phyloP scores from a whole-genome alignment of 768 basidiomycete genomes.

The Serendipita sp. region DNA sequence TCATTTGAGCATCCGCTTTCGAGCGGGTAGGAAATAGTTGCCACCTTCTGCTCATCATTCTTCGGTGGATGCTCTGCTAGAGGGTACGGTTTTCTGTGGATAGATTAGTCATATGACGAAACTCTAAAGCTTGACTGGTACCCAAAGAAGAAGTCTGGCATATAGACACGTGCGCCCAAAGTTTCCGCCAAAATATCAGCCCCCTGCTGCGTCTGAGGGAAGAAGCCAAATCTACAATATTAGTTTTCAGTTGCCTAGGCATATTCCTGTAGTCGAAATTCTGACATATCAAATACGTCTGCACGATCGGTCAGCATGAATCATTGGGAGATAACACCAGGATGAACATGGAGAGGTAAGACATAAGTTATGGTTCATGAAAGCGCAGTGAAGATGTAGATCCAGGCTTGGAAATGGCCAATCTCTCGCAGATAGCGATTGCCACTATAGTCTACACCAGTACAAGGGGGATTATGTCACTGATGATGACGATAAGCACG shows the following conservation, averaged over 20 bases:
- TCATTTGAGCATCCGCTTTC: not conserved
- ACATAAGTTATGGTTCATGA: not conserved
- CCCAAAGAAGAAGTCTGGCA: constrained; percentile 53
- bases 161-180: constrained; percentile 38
- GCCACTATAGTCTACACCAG: not conserved
- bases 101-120: not conserved
- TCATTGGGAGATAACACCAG: too few species aligned
- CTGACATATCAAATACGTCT: not conserved
- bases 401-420: not conserved
- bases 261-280: not conserved
- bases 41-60: constrained; percentile 32
- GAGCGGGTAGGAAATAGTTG: not conserved
- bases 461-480: not conserved
- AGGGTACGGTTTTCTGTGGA: constrained; percentile 25
- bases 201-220: constrained; percentile 48
- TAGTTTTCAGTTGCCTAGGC: constrained; percentile 14
- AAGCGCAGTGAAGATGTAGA: not conserved
- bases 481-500: not conserved
- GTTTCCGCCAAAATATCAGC: constrained; percentile 43
- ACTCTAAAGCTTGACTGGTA: constrained; percentile 9
- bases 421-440: not conserved
- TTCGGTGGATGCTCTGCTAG: constrained; percentile 36
- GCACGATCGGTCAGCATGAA: not conserved
- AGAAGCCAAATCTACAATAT: constrained; percentile 19
- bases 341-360: not conserved